Conservation (phyloP, 139 green algal species). For the Gonium pectorale region DNA sequence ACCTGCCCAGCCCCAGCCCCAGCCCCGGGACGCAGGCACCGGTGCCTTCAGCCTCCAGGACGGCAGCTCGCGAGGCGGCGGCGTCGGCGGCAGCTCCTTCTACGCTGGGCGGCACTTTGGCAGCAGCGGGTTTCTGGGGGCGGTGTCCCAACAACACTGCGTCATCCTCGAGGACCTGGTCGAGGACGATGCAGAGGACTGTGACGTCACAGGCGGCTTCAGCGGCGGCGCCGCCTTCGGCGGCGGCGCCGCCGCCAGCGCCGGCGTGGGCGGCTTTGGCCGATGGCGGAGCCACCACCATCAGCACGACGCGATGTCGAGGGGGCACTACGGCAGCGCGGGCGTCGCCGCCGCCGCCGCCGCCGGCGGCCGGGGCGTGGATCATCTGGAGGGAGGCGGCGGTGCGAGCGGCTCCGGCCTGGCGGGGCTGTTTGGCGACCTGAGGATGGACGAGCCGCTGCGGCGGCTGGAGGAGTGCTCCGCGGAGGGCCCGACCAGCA, state of each 20-base stretch:
- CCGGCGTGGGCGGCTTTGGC: too few species aligned
- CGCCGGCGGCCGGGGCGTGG: too few species aligned
- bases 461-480: background rate
- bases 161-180: slow-evolving; percentile 17
- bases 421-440: background rate
- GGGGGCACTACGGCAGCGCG: background rate
- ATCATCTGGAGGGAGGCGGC: too few species aligned
- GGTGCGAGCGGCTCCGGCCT: background rate
- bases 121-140: too few species aligned
- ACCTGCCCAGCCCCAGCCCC: too few species aligned
- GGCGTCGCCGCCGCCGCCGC: too few species aligned
- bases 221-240: background rate
- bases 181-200: background rate
- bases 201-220: background rate
- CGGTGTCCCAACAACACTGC: slow-evolving; percentile 13
- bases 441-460: background rate
- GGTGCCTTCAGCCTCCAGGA: too few species aligned
- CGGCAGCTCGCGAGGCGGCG: too few species aligned
- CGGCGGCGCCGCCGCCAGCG: background rate
- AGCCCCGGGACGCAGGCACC: too few species aligned
- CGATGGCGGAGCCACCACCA: too few species aligned
- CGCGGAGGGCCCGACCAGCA: background rate
- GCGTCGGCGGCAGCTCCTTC: too few species aligned
- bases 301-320: background rate
- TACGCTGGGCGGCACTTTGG: too few species aligned